Evolutionary conservation across 2,329 filamentous ascomycete species (phyloP).

Genomic region (Ceratocystis colombiana): DNA sequence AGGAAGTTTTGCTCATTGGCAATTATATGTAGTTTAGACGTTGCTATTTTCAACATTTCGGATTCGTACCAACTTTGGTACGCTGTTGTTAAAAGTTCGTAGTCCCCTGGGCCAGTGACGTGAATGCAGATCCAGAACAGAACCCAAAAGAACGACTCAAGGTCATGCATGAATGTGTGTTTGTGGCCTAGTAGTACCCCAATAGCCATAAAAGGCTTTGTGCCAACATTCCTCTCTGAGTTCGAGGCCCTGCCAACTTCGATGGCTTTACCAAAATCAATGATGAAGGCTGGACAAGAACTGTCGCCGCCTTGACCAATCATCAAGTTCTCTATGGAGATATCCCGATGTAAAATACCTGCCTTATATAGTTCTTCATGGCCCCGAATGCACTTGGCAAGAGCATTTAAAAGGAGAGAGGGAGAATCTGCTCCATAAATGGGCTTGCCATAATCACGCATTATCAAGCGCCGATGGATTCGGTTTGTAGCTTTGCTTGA

Average conservation of each 20-base stretch:
- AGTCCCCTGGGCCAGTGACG: neutral
- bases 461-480: neutral
- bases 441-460: neutral
- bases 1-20: neutral
- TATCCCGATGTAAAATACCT: slow-evolving; percentile 7
- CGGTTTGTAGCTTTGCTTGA: neutral
- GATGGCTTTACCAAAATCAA: neutral
- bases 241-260: neutral
- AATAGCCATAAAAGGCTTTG: slow-evolving; percentile 1
- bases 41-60: neutral
- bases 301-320: neutral
- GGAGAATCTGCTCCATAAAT: neutral
- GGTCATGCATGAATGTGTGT: slow-evolving; percentile 13
- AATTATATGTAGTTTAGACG: neutral
- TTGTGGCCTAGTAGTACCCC: neutral
- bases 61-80: neutral
- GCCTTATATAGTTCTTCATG: neutral
- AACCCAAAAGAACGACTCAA: slow-evolving; percentile 17
- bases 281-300: neutral
- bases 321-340: neutral
- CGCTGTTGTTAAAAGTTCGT: neutral
- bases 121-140: slow-evolving; percentile 10
- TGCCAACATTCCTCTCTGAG: neutral
- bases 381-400: neutral
- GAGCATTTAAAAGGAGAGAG: neutral